phyloP scores from a whole-genome alignment of 306 rosid species.

The Begonia loranthoides region DNA sequence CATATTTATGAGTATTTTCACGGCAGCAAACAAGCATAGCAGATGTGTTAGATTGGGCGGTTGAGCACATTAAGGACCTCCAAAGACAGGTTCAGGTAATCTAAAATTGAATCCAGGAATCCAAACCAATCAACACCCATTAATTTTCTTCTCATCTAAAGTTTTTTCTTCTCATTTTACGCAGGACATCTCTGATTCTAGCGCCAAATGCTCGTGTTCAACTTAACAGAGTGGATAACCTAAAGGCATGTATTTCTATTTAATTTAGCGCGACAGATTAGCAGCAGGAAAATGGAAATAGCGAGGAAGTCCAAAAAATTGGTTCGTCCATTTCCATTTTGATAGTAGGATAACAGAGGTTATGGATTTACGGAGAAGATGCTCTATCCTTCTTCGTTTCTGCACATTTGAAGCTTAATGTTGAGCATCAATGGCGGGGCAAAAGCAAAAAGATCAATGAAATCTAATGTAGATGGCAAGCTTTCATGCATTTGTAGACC shows the following conservation, averaged over 20 bases:
- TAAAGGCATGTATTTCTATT: conserved; percentile 15
- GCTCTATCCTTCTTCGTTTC: no score
- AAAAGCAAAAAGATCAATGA: no score
- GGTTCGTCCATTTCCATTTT: no score
- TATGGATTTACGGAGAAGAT: no score
- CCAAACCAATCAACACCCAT: conserved; percentile 3
- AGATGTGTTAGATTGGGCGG: conserved; percentile 71
- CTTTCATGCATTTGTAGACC: no score
- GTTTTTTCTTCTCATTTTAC: conserved; percentile 7
- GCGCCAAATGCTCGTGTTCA: conserved; percentile 56
- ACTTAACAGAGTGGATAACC: conserved; percentile 23
- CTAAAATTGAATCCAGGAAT: not conserved
- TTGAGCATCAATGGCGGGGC: no score
- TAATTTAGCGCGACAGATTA: not conserved
- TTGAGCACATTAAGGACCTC: conserved; percentile 60
- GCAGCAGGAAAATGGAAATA: no score
- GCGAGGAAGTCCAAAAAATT: no score
- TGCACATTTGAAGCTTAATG: no score
- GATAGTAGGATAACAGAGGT: no score
- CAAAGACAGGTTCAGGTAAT: conserved; percentile 61
- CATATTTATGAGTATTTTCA: not conserved
- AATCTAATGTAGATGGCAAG: no score
- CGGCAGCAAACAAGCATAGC: conserved; percentile 82
- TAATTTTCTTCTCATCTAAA: conserved; percentile 9
- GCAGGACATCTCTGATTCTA: conserved; percentile 55